Evolutionary conservation across 139 green algal species (phyloP).

Genomic region (Chlamydomonas eustigma): DNA sequence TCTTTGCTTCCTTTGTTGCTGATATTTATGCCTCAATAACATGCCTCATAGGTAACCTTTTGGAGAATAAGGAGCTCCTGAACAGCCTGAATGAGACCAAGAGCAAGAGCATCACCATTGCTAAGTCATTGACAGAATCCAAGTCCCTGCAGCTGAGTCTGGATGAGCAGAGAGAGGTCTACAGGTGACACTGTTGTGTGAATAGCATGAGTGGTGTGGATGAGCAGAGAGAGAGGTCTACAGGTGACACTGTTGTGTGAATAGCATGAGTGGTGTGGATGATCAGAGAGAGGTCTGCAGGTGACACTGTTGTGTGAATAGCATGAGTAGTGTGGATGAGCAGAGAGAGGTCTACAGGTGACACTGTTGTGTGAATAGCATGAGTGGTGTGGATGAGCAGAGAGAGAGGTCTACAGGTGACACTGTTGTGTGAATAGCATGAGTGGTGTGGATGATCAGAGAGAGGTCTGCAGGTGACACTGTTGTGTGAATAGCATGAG

Average conservation of each 20-base stretch:
- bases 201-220: not conserved
- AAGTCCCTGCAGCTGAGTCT: conserved; percentile 49
- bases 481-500: too few species aligned
- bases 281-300: not conserved
- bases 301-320: not conserved
- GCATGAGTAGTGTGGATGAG: not conserved
- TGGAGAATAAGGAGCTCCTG: conserved; percentile 72
- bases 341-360: too few species aligned
- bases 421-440: too few species aligned
- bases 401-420: too few species aligned
- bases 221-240: not conserved
- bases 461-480: too few species aligned
- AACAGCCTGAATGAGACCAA: conserved; percentile 74
- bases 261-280: not conserved
- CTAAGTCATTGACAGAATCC: conserved; percentile 49
- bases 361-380: too few species aligned
- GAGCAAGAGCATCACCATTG: conserved; percentile 49
- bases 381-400: too few species aligned
- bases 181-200: conserved; percentile 22
- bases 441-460: too few species aligned
- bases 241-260: not conserved
- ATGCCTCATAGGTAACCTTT: conserved; percentile 15
- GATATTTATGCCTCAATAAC: too few species aligned
- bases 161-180: conserved; percentile 61
- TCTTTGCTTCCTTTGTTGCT: too few species aligned